Evolutionary conservation across 352 stramenopile species (phyloP).

Genomic region (Globisporangium alternatum): DNA sequence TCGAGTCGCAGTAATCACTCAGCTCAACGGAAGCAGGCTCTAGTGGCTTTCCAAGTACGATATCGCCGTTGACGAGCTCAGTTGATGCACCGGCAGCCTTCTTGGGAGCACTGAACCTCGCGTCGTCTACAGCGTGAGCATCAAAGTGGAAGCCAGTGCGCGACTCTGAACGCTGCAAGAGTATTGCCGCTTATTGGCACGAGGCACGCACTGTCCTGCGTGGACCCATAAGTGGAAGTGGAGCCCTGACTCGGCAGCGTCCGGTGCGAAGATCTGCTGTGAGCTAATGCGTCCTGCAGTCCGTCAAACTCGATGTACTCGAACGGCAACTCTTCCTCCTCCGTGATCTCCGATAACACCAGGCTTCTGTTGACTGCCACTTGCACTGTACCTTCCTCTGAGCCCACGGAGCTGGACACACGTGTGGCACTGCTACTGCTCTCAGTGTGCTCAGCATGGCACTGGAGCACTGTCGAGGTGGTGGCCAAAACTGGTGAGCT

Average conservation of each 20-base stretch:
- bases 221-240: slow-evolving; percentile 46
- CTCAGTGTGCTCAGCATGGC: neutral
- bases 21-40: slow-evolving; percentile 25
- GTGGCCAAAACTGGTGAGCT: neutral
- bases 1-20: slow-evolving; percentile 63
- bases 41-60: slow-evolving; percentile 14
- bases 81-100: neutral
- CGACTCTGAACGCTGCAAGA: slow-evolving; percentile 1
- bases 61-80: slow-evolving; percentile 28
- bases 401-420: neutral
- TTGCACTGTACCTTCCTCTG: neutral
- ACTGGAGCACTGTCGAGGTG: neutral
- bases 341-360: slow-evolving; percentile 10
- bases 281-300: slow-evolving; percentile 12
- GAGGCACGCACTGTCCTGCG: slow-evolving; percentile 54
- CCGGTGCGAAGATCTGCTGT: slow-evolving; percentile 17
- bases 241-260: slow-evolving; percentile 24
- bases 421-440: neutral
- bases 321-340: slow-evolving; percentile 34
- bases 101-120: neutral
- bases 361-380: slow-evolving; percentile 3
- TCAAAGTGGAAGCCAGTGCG: slow-evolving; percentile 11
- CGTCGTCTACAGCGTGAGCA: neutral
- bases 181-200: slow-evolving; percentile 24
- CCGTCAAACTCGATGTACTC: slow-evolving; percentile 43